Percentiles rank a stretch among this genome's conserved stretches.
Evolutionary conservation across 2,329 filamentous ascomycete species (phyloP).

Genomic region (Talaromyces piceae): DNA sequence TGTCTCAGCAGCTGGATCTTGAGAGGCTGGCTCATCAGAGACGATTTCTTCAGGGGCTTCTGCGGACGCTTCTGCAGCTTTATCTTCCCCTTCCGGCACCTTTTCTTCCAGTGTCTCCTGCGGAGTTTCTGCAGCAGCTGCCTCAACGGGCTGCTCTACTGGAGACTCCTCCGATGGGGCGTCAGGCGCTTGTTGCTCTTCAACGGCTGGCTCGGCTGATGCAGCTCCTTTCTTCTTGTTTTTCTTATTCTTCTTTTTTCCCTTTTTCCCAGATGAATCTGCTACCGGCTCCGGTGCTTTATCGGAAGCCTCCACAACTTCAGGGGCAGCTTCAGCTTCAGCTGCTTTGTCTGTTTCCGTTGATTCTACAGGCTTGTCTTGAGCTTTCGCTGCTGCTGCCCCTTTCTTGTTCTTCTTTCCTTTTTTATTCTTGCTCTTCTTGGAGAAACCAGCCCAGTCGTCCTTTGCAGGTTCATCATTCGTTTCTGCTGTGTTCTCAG

Average conservation of each 20-base stretch:
- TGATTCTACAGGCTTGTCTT: neutral
- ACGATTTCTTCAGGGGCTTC: slow-evolving; percentile 5
- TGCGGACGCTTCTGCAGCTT: neutral
- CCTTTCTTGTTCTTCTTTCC: neutral
- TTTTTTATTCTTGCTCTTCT: neutral
- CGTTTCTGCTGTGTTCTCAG: neutral
- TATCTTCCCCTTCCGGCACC: no score
- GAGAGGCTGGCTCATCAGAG: neutral
- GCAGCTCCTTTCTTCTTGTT: slow-evolving; percentile 3
- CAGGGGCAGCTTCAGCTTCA: neutral
- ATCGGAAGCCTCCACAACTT: neutral
- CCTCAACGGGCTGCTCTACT: neutral
- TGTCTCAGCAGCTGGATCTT: neutral
- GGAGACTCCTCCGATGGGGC: slow-evolving; percentile 7
- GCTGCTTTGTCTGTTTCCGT: neutral
- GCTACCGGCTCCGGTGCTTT: neutral
- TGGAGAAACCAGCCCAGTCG: neutral
- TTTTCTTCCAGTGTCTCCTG: no score
- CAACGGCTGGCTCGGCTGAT: slow-evolving; percentile 3
- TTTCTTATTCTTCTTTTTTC: slow-evolving; percentile 6
- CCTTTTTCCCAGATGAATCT: neutral
- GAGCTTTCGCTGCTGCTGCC: neutral
- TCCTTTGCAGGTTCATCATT: neutral
- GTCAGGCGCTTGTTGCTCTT: slow-evolving; percentile 13
- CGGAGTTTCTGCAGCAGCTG: neutral